Evolutionary conservation across 2,329 filamentous ascomycete species (phyloP), one percentile per base, ranked within the genome.

Genomic region (Pezicula neosporulosa): DNA sequence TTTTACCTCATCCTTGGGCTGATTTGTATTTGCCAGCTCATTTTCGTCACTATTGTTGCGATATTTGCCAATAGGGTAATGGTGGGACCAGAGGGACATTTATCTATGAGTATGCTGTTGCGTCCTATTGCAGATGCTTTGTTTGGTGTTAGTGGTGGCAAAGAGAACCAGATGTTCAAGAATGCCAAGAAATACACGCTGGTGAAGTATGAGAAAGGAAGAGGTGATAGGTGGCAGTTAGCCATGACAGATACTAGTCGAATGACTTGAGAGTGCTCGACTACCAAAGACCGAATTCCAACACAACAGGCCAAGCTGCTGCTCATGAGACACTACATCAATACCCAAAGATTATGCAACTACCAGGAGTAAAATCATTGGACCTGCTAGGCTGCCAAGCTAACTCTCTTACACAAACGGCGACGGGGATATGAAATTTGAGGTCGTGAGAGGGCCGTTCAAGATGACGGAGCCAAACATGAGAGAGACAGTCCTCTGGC

Each of bases 1-100:
- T 72, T 74, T 1, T 74, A 74, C 47, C 59, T 75, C 8, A 65
- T 63, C 21, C 60, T 76, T 43, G 53, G 51, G 3, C 21, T 65
- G 7, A 59, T 65, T 3, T 49, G 44, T 8, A 46, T 47, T 1
- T 59, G 52, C 24, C 62, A 66, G 44, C 45, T 61, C 12, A 3
- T 61, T 1, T 61, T 66, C 42, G 53, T 55, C 18, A 37, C 62
- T n/a, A 43, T 61, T 1, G 57, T 61, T 4, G 62, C 61, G 0
- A 36, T 63, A 4, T 48, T 61, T 42, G 55, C 59, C 8, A 65
- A 66, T 50, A 50, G 55, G 2, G 63, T 65, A 15, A 56, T 54
- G 57, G 59, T 66, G 38, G 55, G 57, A 3, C 59, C 59, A 18
- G 51, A 59, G 54, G 53, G 54, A 8, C 57, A 61, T 56, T 44